Base-by-base conservation (phyloP, 202 grass and related monocot genomes). In the Setaria viridis region DNA sequence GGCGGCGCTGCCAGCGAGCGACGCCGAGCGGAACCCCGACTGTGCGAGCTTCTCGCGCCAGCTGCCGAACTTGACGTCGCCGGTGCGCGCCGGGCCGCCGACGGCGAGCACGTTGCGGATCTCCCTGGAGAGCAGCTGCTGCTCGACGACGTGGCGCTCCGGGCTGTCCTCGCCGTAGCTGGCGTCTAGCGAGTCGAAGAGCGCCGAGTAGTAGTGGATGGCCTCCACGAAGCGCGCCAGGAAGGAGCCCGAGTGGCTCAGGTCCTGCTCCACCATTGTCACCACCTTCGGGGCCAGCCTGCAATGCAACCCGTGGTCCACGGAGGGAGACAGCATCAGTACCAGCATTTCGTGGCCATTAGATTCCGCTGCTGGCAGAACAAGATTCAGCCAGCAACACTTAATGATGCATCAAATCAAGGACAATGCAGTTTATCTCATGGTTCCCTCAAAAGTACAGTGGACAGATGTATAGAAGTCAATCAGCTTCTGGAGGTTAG, bases 121-220 rank as follows among this genome's bases (percentile, higher is more conserved):
- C 92, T 97, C 94, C 66, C 90, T 71, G 3, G 94, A 88, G 10
- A 97, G 88, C n/a, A 97, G 90, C 91, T 97, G 94, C 76, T 94
- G 92, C 94, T 97, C 93, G 7, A 95, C 93, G 14, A 91, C 82
- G 60, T 95, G 91, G 33, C 93, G 85, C 68, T 95, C 93, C 5
- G 74, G 81, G 81, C 86, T 95, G 83, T 93, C 93, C 81, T 95
- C 93, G 78, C 84, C 84, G 82, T 95, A 95, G 83, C 93, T 95
- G 14, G 93, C 93, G 58, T 91, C 93, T 11, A 95, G 88, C 19
- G 93, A 95, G 82, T 98, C 96, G 79, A 98, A 98, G 25, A 98
- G 88, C 21, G 96, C 96, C 2, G 96, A 98, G 88, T 98, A 98
- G 90, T 98, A 98, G 90, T 98, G 96, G 77, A 98, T 98, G 5